phyloP scores from a whole-genome alignment of 148 eudicot genomes.

The Spergularia bocconei region DNA sequence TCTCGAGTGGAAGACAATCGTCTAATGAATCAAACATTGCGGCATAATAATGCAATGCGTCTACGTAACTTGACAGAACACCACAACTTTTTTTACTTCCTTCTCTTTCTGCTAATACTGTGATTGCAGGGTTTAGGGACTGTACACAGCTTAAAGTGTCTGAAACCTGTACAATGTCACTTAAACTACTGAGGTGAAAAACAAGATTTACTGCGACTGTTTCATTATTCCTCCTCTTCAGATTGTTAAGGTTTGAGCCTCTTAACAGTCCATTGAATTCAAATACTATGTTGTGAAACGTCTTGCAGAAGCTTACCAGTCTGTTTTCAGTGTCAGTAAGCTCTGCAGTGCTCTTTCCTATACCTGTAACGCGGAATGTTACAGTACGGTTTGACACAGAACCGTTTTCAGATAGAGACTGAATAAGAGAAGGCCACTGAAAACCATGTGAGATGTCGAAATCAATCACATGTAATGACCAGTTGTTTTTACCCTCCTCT shows the following conservation, averaged over 20 bases:
- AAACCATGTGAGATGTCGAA: slow-evolving; percentile 68
- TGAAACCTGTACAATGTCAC: slow-evolving; percentile 32
- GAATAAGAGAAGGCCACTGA: slow-evolving; percentile 92
- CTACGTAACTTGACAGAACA: slow-evolving; percentile 55
- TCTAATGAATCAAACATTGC: slow-evolving; percentile 85
- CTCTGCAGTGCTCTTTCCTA: slow-evolving; percentile 52
- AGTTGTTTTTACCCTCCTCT: slow-evolving; percentile 39
- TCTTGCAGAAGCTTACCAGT: slow-evolving; percentile 59
- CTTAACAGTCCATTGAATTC: slow-evolving; percentile 58
- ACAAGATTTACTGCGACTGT: slow-evolving; percentile 62
- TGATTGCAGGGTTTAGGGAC: slow-evolving; percentile 47
- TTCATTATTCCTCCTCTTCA: slow-evolving; percentile 44
- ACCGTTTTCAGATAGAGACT: slow-evolving; percentile 66
- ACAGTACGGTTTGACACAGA: slow-evolving; percentile 22
- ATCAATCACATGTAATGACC: slow-evolving; percentile 57
- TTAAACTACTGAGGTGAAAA: slow-evolving; percentile 41
- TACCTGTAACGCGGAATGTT: slow-evolving; percentile 51
- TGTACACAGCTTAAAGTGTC: slow-evolving; percentile 43
- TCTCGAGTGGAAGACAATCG: slow-evolving; percentile 64
- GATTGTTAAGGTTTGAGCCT: slow-evolving; percentile 34
- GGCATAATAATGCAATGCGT: slow-evolving; percentile 62
- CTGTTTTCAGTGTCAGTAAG: slow-evolving; percentile 61
- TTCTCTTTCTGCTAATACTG: slow-evolving; percentile 62
- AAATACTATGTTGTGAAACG: slow-evolving; percentile 48
- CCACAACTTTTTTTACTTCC: slow-evolving; percentile 39